Conservation (phyloP, 768 basidiomycete genomes). For the Butyriboletus loyo region DNA sequence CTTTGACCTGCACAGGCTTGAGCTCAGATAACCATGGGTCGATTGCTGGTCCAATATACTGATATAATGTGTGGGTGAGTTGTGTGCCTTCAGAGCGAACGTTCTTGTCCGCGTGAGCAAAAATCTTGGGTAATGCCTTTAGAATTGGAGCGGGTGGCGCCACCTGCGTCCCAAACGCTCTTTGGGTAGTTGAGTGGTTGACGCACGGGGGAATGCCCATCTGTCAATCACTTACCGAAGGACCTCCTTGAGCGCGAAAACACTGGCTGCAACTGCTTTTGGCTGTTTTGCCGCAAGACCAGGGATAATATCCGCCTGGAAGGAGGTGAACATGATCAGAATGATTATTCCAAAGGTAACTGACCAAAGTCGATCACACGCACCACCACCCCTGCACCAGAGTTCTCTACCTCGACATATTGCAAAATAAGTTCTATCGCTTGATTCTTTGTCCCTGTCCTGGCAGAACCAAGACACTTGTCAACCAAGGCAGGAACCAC, state of each 20-base stretch:
- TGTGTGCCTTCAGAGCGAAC: conserved; percentile 89
- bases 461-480: conserved; percentile 89
- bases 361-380: conserved; percentile 38
- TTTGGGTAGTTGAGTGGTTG: conserved; percentile 29
- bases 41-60: conserved; percentile 80
- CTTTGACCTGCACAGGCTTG: conserved; percentile 96
- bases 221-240: conserved; percentile 55
- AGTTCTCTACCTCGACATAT: conserved; percentile 93
- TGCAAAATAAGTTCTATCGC: conserved; percentile 82
- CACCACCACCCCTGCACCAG: conserved; percentile 84
- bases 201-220: not conserved
- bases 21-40: conserved; percentile 84
- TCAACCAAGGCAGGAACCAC: conserved; percentile 93
- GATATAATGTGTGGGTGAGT: conserved; percentile 75
- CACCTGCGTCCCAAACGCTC: conserved; percentile 76
- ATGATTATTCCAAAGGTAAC: conserved; percentile 23
- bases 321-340: conserved; percentile 27
- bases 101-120: conserved; percentile 90
- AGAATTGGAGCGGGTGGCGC: conserved; percentile 76
- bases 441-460: conserved; percentile 86
- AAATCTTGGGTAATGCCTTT: conserved; percentile 88
- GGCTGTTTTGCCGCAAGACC: conserved; percentile 93
- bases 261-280: conserved; percentile 81
- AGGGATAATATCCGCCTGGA: conserved; percentile 71
- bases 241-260: conserved; percentile 78